These are phyloP conservation scores for Ceriops zippeliana DNA, from an alignment of 345 rosid genomes.

Conservation along the genomic window DNA sequence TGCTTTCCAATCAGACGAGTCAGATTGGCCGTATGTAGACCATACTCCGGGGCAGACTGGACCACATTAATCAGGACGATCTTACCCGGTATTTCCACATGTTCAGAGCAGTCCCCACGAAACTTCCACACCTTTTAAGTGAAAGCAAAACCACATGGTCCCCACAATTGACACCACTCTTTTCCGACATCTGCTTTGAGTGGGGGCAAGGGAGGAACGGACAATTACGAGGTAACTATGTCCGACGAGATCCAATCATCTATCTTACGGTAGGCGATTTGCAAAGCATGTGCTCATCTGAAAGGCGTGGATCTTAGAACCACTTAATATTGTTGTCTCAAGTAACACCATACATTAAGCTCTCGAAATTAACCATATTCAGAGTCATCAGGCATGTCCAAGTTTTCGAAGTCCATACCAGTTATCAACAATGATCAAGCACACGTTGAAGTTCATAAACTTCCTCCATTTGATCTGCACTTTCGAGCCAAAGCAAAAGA, in stretches of 20 bases:
- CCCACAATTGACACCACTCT: background rate
- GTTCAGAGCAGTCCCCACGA: constrained; percentile 4
- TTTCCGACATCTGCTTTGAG: background rate
- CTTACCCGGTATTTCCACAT: constrained; percentile 21
- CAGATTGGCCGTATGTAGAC: background rate
- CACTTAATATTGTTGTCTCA: background rate
- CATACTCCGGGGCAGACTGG: constrained; percentile 26
- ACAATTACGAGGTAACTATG: background rate
- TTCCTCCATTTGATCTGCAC: background rate
- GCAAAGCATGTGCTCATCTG: no score
- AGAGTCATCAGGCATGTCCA: no score
- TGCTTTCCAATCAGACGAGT: background rate
- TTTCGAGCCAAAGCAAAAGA: background rate
- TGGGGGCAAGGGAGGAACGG: background rate
- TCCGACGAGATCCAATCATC: background rate
- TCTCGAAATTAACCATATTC: no score
- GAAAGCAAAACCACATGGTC: background rate
- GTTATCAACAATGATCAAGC: no score
- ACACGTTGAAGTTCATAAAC: no score
- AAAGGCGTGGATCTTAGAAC: background rate
- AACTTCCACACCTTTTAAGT: background rate
- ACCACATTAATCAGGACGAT: constrained; percentile 27
- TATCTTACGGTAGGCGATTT: background rate
- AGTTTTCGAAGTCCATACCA: no score
- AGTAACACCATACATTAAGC: no score